A percentile compares a stretch with the other conserved stretches of the same genome.
These are phyloP conservation scores for Lagerstroemia speciosa DNA, from an alignment of 345 rosid species.

Conservation along the genomic window DNA sequence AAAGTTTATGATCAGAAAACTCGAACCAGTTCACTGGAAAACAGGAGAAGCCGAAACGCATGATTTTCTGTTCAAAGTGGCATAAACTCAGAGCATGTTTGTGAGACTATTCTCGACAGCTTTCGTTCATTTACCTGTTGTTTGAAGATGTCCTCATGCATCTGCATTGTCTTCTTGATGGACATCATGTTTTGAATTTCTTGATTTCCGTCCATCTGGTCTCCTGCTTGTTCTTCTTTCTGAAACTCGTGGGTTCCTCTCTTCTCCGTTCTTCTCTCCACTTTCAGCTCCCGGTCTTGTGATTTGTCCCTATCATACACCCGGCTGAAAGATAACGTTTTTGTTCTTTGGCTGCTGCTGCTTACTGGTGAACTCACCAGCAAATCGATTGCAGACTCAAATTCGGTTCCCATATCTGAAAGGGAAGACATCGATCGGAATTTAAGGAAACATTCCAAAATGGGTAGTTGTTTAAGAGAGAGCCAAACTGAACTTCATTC, in stretches of 20 bases:
- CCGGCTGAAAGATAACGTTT: constrained; percentile 20
- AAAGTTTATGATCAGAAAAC: background rate
- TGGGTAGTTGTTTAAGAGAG: background rate
- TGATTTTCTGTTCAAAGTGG: background rate
- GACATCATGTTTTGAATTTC: background rate
- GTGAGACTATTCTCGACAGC: background rate
- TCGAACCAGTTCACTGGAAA: background rate
- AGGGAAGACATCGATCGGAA: background rate
- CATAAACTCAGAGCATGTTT: background rate
- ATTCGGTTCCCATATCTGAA: constrained; percentile 82
- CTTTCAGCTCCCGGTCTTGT: constrained; percentile 15
- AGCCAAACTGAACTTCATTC: background rate
- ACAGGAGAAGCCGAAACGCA: background rate
- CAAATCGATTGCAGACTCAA: constrained; percentile 29
- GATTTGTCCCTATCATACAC: constrained; percentile 37
- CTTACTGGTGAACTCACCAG: constrained; percentile 26
- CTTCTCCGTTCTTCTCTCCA: constrained; percentile 9
- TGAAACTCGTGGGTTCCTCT: constrained; percentile 1
- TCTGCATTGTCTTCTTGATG: constrained; percentile 55
- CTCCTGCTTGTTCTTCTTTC: background rate
- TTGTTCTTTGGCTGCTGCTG: background rate
- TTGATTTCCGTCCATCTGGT: background rate
- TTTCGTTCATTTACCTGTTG: constrained; percentile 45
- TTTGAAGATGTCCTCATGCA: constrained; percentile 64
- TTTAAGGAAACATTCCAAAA: background rate